These are phyloP conservation scores for Suhomyces kunorum DNA, from an alignment of 1,139 yeast genomes.

Conservation along the genomic window DNA sequence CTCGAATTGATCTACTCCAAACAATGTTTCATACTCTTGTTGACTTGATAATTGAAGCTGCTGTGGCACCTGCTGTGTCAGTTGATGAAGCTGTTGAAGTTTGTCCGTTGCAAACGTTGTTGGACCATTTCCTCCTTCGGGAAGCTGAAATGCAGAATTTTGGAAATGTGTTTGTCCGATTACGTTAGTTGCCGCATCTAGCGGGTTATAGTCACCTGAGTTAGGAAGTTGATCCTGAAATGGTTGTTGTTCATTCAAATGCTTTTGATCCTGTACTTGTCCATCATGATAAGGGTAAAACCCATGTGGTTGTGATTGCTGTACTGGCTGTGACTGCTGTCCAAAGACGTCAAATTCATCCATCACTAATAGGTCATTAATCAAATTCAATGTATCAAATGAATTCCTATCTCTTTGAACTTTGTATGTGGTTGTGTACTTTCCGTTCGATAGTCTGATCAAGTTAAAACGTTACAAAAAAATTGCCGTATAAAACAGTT, in stretches of 20 bases:
- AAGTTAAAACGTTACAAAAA: constrained; percentile 4
- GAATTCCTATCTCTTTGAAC: background rate
- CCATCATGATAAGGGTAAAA: background rate
- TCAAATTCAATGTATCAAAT: background rate
- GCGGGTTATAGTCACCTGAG: background rate
- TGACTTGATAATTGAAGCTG: constrained; percentile 9
- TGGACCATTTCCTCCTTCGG: background rate
- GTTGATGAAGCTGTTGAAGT: background rate
- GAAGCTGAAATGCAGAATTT: background rate
- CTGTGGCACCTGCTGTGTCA: constrained; percentile 1
- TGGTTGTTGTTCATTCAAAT: background rate
- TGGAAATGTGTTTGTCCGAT: background rate
- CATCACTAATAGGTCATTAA: constrained; percentile 9
- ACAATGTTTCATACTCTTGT: constrained; percentile 11
- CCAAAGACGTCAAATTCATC: constrained; percentile 12
- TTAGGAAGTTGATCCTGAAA: background rate
- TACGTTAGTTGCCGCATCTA: background rate
- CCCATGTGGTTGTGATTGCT: constrained; percentile 2
- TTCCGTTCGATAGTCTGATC: constrained; percentile 1
- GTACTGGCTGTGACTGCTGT: constrained; percentile 6
- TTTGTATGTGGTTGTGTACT: background rate
- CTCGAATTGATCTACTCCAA: constrained; percentile 13
- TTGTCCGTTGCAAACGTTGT: background rate
- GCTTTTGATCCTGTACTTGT: constrained; percentile 2
- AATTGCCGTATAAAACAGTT: constrained; percentile 6